Percentiles rank a stretch among this genome's conserved stretches.
These are phyloP conservation scores for Colletotrichum horii DNA, from an alignment of 2,329 filamentous ascomycete species.

Conservation along the genomic window DNA sequence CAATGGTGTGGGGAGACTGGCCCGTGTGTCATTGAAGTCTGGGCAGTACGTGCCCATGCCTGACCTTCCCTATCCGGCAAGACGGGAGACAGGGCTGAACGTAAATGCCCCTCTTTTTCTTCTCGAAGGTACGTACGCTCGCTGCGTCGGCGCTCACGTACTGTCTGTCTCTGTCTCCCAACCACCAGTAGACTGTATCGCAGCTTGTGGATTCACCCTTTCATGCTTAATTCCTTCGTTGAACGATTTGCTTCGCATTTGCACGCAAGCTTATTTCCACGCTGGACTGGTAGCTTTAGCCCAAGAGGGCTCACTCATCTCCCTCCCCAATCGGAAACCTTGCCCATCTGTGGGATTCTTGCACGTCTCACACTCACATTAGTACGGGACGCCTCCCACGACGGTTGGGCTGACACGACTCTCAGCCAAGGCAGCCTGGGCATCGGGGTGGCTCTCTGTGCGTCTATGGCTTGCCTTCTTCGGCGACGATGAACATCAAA, in stretches of 20 bases:
- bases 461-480: not conserved
- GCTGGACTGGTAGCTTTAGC: not conserved
- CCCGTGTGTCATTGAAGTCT: not conserved
- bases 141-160: not conserved
- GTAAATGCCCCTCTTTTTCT: not conserved
- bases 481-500: not conserved
- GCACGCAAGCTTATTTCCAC: not conserved
- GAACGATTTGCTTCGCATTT: not conserved
- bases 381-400: not conserved
- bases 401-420: constrained; percentile 7
- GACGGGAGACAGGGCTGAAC: not conserved
- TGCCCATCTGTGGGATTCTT: not conserved
- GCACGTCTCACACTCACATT: not conserved
- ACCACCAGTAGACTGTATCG: not conserved
- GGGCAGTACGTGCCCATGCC: not conserved
- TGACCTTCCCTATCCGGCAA: constrained; percentile 8
- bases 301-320: not conserved
- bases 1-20: not conserved
- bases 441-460: not conserved
- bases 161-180: not conserved
- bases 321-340: not conserved
- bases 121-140: not conserved
- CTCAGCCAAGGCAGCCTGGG: constrained; percentile 14
- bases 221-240: not conserved
- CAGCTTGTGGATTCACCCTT: not conserved